Conservation (phyloP, 257 asterid species). For the Solanum chiquidenum region DNA sequence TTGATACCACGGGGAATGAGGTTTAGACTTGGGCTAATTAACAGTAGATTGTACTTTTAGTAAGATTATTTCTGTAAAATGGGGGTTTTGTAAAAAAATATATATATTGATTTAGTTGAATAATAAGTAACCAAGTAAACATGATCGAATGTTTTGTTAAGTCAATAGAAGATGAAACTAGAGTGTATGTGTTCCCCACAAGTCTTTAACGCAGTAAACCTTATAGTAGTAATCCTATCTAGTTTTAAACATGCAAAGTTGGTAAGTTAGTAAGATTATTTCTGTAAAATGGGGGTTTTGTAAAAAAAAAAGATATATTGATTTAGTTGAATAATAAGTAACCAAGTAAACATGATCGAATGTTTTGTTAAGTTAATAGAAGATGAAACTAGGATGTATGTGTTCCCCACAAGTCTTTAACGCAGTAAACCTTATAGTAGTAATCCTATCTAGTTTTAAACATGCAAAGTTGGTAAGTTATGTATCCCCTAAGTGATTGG, state of each 20-base stretch:
- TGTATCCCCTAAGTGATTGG: not conserved
- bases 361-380: too few relatives aligned
- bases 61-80: not conserved
- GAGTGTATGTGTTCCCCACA: not conserved
- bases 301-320: too few relatives aligned
- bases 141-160: not conserved
- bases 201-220: not conserved
- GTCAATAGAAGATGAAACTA: not conserved
- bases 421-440: too few relatives aligned
- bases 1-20: not conserved
- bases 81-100: not conserved
- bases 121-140: not conserved
- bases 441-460: too few relatives aligned
- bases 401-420: too few relatives aligned
- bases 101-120: not conserved
- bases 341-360: too few relatives aligned
- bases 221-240: not conserved
- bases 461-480: not conserved
- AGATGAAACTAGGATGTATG: too few relatives aligned
- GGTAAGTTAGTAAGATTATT: not conserved
- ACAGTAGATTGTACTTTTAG: not conserved
- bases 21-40: not conserved
- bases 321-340: too few relatives aligned
- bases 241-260: not conserved
- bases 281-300: not conserved